phyloP scores from a whole-genome alignment of 2,329 filamentous ascomycete genomes.

The Colletotrichum destructivum region DNA sequence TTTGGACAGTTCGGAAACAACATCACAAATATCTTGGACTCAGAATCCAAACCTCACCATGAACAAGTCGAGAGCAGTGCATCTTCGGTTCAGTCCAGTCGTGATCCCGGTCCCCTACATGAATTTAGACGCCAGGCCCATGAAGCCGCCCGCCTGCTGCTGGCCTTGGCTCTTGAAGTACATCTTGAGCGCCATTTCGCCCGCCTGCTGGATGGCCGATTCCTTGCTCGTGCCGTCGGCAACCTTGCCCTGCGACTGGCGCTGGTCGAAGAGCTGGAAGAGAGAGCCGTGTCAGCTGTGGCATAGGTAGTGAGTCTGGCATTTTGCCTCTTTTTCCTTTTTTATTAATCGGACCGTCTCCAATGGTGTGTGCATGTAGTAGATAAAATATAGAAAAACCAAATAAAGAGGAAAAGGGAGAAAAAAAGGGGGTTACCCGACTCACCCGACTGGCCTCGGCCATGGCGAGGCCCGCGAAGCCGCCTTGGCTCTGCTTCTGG shows the following conservation, averaged over 20 bases:
- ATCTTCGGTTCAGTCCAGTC: background rate
- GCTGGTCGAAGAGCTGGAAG: conserved; percentile 71
- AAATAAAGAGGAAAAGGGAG: background rate
- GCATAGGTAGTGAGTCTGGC: too few species aligned
- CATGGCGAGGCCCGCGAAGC: conserved; percentile 90
- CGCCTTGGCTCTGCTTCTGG: conserved; percentile 75
- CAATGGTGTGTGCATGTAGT: too few species aligned
- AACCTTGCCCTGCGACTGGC: conserved; percentile 68
- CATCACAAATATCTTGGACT: background rate
- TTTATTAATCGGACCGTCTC: too few species aligned
- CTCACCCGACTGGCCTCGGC: conserved; percentile 84
- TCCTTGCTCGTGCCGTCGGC: conserved; percentile 80
- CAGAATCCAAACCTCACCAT: background rate
- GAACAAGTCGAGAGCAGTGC: background rate
- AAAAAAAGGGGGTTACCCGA: conserved; percentile 3
- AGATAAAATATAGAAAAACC: too few species aligned
- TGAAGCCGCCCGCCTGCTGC: conserved; percentile 63
- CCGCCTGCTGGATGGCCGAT: conserved; percentile 82
- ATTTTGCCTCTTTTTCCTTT: too few species aligned
- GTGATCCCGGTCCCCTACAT: conserved; percentile 44
- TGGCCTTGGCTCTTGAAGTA: conserved; percentile 84
- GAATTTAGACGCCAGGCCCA: conserved; percentile 64
- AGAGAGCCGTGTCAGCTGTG: background rate
- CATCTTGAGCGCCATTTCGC: conserved; percentile 91
- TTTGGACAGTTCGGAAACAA: too few species aligned